phyloP scores from a whole-genome alignment of 805 yeast genomes.

The Debaryomyces castellii region DNA sequence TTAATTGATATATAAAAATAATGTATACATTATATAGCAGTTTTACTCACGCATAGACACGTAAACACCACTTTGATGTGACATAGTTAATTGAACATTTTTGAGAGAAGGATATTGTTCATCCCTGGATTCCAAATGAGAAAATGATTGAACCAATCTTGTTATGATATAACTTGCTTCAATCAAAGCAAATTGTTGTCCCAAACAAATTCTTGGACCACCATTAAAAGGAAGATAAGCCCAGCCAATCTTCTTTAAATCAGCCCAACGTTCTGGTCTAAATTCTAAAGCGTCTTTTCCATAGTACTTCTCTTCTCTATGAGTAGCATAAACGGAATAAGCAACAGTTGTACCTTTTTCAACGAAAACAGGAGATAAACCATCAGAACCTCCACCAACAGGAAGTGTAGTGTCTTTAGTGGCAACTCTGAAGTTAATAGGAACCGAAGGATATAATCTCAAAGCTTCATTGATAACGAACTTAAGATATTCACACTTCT shows the following conservation, averaged over 20 bases:
- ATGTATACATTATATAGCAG: no score
- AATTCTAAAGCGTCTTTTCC: constrained; percentile 48
- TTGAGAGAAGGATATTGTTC: constrained; percentile 31
- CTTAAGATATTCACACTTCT: constrained; percentile 32
- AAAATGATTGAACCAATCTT: constrained; percentile 32
- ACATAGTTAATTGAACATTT: constrained; percentile 27
- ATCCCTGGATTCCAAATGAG: constrained; percentile 17
- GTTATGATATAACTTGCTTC: constrained; percentile 49
- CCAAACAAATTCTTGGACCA: constrained; percentile 57
- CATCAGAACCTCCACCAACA: constrained; percentile 36
- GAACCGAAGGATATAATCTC: constrained; percentile 35
- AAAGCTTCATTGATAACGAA: constrained; percentile 29
- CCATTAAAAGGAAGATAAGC: constrained; percentile 55
- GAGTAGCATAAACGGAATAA: constrained; percentile 44
- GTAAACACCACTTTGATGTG: constrained; percentile 22
- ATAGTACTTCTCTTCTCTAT: constrained; percentile 39
- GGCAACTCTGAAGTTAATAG: constrained; percentile 31
- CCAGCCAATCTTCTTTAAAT: constrained; percentile 40
- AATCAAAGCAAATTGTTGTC: constrained; percentile 57
- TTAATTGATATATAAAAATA: no score
- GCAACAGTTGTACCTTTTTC: constrained; percentile 44
- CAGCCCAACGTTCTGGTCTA: constrained; percentile 52
- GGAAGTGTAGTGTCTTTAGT: constrained; percentile 33
- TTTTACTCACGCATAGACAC: constrained; percentile 10
- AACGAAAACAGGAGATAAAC: constrained; percentile 37